Evolutionary conservation across 129 eudicot species (phyloP).

Genomic region (Chrysanthemum lavandulifolium): DNA sequence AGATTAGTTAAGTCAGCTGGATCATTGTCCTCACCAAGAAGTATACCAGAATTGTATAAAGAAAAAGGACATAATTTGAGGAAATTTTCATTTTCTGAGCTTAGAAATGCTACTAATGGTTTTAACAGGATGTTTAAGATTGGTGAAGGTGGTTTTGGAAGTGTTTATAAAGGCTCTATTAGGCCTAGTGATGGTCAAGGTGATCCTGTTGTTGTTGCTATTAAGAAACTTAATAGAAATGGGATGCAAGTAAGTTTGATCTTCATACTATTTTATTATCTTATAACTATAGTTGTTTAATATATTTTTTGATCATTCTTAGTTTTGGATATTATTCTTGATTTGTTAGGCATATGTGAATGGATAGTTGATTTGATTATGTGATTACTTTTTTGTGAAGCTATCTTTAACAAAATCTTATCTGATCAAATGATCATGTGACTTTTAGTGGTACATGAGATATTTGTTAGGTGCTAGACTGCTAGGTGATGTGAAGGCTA

Average conservation of each 20-base stretch:
- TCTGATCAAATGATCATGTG: too few relatives aligned
- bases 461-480: too few relatives aligned
- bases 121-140: conserved; percentile 62
- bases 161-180: conserved; percentile 73
- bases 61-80: conserved; percentile 55
- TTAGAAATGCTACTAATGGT: conserved; percentile 61
- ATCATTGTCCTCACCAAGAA: conserved; percentile 51
- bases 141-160: conserved; percentile 91
- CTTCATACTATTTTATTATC: neutral
- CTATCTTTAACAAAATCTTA: too few relatives aligned
- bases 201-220: conserved; percentile 59
- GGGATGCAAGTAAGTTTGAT: conserved; percentile 64
- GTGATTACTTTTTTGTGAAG: too few relatives aligned
- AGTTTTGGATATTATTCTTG: neutral
- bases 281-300: neutral
- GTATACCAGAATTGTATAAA: conserved; percentile 60
- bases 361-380: too few relatives aligned
- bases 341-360: conserved; percentile 1
- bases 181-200: conserved; percentile 39
- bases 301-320: neutral
- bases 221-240: conserved; percentile 68
- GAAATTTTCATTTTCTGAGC: conserved; percentile 59
- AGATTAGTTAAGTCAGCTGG: conserved; percentile 57
- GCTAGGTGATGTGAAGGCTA: too few relatives aligned
- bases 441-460: too few relatives aligned